Evolutionary conservation across 1,284 basidiomycete species (phyloP), one percentile per base, ranked within the genome.

Genomic region (Cerrena zonata): DNA sequence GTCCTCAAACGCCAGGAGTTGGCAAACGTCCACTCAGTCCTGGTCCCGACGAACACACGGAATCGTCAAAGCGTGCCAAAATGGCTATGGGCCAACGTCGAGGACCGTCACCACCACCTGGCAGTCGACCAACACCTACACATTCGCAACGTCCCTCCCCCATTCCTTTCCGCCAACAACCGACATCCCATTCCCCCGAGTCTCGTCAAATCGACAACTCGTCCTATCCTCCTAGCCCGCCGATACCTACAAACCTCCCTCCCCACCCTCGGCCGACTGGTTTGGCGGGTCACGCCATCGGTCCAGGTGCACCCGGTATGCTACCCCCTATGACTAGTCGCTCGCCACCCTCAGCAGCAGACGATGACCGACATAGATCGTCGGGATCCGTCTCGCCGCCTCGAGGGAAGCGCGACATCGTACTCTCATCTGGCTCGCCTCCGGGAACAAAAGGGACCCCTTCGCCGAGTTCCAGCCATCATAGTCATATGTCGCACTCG

Each of bases 251-350:
- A 36, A 75, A 78, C 12, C 71, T 88, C 34, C 83, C 84, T 42
- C 82, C 83, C 36, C 83, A 86, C 62, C 83, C 85, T 47, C 77
- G 82, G n/a, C 86, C 84, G 7, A 74, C 86, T 48, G 75, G 74
- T 3, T 65, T 75, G 36, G 61, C 62, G 45, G 45, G 45, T 46
- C 64, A 18, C 45, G 43, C 36, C n/a, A n/a, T n/a, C n/a, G n/a
- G n/a, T 43, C 43, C 55, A 13, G 22, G 7, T 19, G 58, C 37
- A 48, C 67, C 48, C 57, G 61, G 37, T 56, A 69, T 82, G 46
- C 70, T 41, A 0, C 84, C 86, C 54, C 72, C 80, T 36, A 84
- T 34, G 30, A 34, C 7, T 26, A 45, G 10, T 10, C 18, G 43
- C 21, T 23, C 43, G 13, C 43, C 43, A 22, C 43, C 43, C 13